Conservation (phyloP, 2,329 filamentous ascomycete genomes). For the Colletotrichum sp. region DNA sequence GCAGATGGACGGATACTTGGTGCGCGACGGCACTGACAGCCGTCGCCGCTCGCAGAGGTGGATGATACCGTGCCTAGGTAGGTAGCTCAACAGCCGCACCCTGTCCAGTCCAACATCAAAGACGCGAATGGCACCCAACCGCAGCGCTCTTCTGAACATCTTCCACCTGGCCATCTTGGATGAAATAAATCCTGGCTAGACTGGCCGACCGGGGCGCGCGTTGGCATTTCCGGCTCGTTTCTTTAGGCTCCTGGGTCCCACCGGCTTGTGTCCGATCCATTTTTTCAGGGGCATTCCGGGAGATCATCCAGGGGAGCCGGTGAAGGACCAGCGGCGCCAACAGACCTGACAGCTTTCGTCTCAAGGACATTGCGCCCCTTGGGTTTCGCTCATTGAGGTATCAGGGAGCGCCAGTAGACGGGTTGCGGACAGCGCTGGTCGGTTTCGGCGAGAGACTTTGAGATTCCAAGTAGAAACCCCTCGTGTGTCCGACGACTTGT, state of each 20-base stretch:
- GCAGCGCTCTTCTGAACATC: neutral
- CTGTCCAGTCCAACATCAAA: neutral
- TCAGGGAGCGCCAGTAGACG: neutral
- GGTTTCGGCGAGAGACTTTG: neutral
- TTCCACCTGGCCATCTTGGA: neutral
- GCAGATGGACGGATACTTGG: neutral
- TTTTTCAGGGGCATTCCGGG: constrained; percentile 19
- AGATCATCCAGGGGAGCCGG: constrained; percentile 22
- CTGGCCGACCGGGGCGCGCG: constrained; percentile 9
- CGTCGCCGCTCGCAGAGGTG: neutral
- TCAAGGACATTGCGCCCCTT: neutral
- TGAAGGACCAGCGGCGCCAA: constrained; percentile 4
- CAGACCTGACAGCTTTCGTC: neutral
- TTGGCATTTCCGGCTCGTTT: constrained; percentile 17
- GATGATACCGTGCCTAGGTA: neutral
- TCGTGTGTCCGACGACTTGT: neutral
- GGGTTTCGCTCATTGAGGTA: neutral
- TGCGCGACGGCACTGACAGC: neutral
- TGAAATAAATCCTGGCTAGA: constrained; percentile 5
- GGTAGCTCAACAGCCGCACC: neutral
- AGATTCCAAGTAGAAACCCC: neutral
- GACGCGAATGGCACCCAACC: neutral
- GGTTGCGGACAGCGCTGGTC: neutral
- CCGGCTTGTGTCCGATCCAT: constrained; percentile 20
- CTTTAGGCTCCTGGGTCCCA: constrained; percentile 19